phyloP scores from a whole-genome alignment of 371 early-diverging fungal genomes.

The Basidiobolus heterosporus region DNA sequence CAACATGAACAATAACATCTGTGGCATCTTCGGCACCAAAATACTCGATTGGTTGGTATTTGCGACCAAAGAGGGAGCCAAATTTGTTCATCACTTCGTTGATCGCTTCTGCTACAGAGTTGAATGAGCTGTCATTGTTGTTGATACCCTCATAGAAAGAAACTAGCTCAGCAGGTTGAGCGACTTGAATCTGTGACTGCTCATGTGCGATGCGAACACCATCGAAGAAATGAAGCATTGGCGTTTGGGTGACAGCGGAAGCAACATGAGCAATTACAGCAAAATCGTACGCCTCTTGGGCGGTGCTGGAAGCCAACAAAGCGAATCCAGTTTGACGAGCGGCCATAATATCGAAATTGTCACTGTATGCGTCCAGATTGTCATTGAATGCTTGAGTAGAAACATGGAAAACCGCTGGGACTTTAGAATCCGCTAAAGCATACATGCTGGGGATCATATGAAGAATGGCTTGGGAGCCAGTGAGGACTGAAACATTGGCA shows the following conservation, averaged over 20 bases:
- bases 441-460: slow-evolving; percentile 69
- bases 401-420: slow-evolving; percentile 69
- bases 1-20: slow-evolving; percentile 56
- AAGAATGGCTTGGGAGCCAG: slow-evolving; percentile 55
- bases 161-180: slow-evolving; percentile 22
- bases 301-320: slow-evolving; percentile 45
- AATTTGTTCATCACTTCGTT: slow-evolving; percentile 32
- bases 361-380: slow-evolving; percentile 25
- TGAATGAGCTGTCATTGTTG: slow-evolving; percentile 7
- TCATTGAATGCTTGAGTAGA: slow-evolving; percentile 44
- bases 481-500: slow-evolving; percentile 34
- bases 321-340: slow-evolving; percentile 49
- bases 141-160: slow-evolving; percentile 8
- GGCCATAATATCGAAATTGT: slow-evolving; percentile 41
- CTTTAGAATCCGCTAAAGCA: slow-evolving; percentile 34
- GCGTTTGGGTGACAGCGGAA: slow-evolving; percentile 29
- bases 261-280: slow-evolving; percentile 48
- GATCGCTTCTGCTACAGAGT: slow-evolving; percentile 16
- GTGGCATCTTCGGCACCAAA: slow-evolving; percentile 48
- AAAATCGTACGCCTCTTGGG: slow-evolving; percentile 68
- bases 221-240: slow-evolving; percentile 61
- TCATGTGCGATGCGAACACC: slow-evolving; percentile 34
- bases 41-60: slow-evolving; percentile 66
- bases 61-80: slow-evolving; percentile 19
- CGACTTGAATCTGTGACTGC: slow-evolving; percentile 25